These are phyloP conservation scores for Hortaea sp. DNA, from an alignment of 2,329 filamentous ascomycete species.

Conservation along the genomic window DNA sequence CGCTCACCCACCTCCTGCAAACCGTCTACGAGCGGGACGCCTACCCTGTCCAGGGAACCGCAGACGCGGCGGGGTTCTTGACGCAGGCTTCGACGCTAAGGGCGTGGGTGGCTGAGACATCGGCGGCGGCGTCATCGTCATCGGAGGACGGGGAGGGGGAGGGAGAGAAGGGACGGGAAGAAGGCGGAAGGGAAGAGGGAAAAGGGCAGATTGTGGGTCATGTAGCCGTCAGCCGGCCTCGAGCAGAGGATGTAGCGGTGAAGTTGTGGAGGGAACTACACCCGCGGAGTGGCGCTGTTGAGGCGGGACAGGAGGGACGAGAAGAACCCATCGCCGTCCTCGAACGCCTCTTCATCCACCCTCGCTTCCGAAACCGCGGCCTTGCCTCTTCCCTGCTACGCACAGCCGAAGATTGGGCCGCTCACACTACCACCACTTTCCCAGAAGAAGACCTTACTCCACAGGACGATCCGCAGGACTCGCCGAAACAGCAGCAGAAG, in stretches of 20 bases:
- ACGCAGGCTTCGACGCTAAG: conserved; percentile 2
- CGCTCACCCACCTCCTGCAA: conserved; percentile 12
- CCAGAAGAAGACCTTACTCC: no score
- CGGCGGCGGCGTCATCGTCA: conserved; percentile 12
- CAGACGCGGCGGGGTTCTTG: conserved; percentile 9
- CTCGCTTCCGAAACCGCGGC: conserved; percentile 9
- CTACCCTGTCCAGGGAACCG: conserved; percentile 20
- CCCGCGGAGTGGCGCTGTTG: conserved; percentile 2
- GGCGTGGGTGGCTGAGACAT: conserved; percentile 16
- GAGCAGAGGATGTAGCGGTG: conserved; percentile 11
- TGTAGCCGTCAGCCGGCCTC: conserved; percentile 6
- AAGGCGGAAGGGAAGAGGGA: not conserved
- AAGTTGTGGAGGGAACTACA: conserved; percentile 7
- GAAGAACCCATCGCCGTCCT: conserved; percentile 14
- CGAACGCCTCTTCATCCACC: conserved; percentile 18
- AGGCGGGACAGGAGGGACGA: no score
- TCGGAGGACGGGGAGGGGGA: no score
- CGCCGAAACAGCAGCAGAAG: no score
- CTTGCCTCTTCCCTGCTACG: conserved; percentile 11
- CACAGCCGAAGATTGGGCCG: conserved; percentile 1
- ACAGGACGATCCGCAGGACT: no score
- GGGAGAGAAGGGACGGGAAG: not conserved
- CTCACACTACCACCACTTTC: no score
- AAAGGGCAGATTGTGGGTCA: conserved; percentile 11
- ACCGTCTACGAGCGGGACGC: conserved; percentile 12